Percentiles rank a stretch among this genome's conserved stretches.
phyloP scores from a whole-genome alignment of 2,329 filamentous ascomycete genomes.

The Moelleriella libera region DNA sequence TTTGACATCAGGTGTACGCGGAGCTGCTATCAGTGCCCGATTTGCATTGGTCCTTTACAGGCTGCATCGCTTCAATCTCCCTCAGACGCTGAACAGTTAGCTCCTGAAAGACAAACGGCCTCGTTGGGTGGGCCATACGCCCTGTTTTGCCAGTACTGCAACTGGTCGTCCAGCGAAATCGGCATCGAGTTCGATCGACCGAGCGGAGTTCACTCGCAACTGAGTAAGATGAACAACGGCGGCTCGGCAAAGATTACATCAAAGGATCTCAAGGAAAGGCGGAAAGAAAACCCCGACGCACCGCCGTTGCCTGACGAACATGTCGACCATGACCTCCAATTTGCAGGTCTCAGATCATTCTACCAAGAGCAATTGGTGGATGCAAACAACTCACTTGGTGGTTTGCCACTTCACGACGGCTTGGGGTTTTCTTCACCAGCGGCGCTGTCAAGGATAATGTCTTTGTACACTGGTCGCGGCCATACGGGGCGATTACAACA shows the following conservation, averaged over 20 bases:
- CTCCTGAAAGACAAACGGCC: slow-evolving; percentile 20
- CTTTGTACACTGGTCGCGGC: slow-evolving; percentile 59
- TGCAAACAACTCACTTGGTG: slow-evolving; percentile 34
- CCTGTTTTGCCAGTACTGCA: slow-evolving; percentile 78
- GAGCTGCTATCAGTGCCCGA: slow-evolving; percentile 90
- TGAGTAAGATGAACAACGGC: slow-evolving; percentile 55
- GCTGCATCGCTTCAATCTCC: slow-evolving; percentile 55
- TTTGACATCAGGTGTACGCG: slow-evolving; percentile 56
- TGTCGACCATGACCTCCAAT: slow-evolving; percentile 54
- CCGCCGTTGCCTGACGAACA: slow-evolving; percentile 25
- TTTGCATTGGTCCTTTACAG: slow-evolving; percentile 69
- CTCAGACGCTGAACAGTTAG: slow-evolving; percentile 28
- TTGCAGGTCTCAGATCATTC: slow-evolving; percentile 61
- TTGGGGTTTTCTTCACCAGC: slow-evolving; percentile 59
- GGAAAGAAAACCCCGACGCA: slow-evolving; percentile 28
- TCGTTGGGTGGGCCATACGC: slow-evolving; percentile 47
- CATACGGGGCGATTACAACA: slow-evolving; percentile 51
- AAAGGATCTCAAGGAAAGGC: slow-evolving; percentile 36
- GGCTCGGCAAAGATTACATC: slow-evolving; percentile 34
- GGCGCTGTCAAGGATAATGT: slow-evolving; percentile 81
- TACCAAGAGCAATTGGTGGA: slow-evolving; percentile 68
- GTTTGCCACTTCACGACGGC: slow-evolving; percentile 23
- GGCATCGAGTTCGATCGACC: slow-evolving; percentile 82
- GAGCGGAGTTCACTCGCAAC: slow-evolving; percentile 71
- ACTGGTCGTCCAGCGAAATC: slow-evolving; percentile 83